These are phyloP conservation scores for Fusarium secorum DNA, from an alignment of 2,329 filamentous ascomycete genomes.

Conservation along the genomic window DNA sequence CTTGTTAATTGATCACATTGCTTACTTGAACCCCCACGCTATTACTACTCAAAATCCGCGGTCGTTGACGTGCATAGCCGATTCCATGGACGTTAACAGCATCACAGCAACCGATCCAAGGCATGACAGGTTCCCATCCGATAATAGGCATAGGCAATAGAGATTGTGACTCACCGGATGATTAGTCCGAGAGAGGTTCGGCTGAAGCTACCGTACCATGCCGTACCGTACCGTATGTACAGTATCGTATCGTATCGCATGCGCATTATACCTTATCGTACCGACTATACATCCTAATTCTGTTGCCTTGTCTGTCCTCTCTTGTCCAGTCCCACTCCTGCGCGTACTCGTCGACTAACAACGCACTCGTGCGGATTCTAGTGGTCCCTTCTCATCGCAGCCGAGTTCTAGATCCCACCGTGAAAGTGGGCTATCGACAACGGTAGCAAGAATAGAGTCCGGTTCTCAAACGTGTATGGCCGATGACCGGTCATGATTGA, in stretches of 20 bases:
- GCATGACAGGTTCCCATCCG: background rate
- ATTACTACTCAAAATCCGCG: conserved; percentile 14
- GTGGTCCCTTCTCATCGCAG: conserved; percentile 27
- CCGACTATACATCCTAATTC: conserved; percentile 2
- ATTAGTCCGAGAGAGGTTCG: conserved; percentile 10
- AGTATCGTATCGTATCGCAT: background rate
- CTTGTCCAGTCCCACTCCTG: conserved; percentile 18
- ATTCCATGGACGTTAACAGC: background rate
- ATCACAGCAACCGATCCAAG: background rate
- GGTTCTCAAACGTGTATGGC: conserved; percentile 19
- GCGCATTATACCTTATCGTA: background rate
- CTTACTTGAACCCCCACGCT: conserved; percentile 15
- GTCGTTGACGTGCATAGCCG: background rate
- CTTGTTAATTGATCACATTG: background rate
- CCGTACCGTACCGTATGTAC: background rate
- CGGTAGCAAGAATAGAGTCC: background rate
- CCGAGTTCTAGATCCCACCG: conserved; percentile 33
- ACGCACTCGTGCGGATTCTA: conserved; percentile 28
- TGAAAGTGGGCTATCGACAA: conserved; percentile 26
- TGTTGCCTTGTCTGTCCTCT: background rate
- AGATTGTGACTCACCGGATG: conserved; percentile 28
- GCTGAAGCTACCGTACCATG: conserved; percentile 2
- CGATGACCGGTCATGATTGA: conserved; percentile 20
- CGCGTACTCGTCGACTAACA: conserved; percentile 29
- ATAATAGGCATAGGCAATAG: conserved; percentile 2